Evolutionary conservation across 768 basidiomycete genomes (phyloP).

Genomic region (Glaciozyma martinii): DNA sequence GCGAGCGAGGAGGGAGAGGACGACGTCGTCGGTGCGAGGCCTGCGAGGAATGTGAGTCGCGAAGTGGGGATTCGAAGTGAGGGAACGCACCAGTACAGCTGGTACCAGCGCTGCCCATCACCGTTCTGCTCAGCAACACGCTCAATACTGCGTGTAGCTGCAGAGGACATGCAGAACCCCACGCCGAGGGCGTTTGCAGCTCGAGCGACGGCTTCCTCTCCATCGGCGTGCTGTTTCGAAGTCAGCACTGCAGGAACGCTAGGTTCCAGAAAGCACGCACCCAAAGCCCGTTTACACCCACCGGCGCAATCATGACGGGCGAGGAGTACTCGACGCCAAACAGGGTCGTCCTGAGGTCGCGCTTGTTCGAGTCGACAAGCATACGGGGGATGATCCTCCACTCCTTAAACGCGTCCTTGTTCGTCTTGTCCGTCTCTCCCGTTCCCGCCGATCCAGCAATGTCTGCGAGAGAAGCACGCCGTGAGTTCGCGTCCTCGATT

Average conservation of each 20-base stretch:
- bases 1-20: constrained; percentile 46
- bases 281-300: neutral
- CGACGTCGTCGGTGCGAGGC: constrained; percentile 45
- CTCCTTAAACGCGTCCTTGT: constrained; percentile 49
- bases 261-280: neutral
- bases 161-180: neutral
- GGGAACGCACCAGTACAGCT: neutral
- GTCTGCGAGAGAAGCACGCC: too few species aligned
- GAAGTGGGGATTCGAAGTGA: neutral
- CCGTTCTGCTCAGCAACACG: neutral
- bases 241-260: too few species aligned
- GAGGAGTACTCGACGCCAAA: neutral
- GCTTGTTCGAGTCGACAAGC: constrained; percentile 47
- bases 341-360: constrained; percentile 38
- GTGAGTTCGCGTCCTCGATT: too few species aligned
- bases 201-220: neutral
- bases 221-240: neutral
- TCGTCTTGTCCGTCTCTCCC: neutral
- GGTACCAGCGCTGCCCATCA: neutral
- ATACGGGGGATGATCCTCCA: constrained; percentile 63
- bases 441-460: neutral
- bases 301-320: neutral
- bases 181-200: neutral
- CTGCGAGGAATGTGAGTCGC: neutral
- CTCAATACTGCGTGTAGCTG: neutral